phyloP scores from a whole-genome alignment of 1,139 yeast genomes.

The Pichia sp. region DNA sequence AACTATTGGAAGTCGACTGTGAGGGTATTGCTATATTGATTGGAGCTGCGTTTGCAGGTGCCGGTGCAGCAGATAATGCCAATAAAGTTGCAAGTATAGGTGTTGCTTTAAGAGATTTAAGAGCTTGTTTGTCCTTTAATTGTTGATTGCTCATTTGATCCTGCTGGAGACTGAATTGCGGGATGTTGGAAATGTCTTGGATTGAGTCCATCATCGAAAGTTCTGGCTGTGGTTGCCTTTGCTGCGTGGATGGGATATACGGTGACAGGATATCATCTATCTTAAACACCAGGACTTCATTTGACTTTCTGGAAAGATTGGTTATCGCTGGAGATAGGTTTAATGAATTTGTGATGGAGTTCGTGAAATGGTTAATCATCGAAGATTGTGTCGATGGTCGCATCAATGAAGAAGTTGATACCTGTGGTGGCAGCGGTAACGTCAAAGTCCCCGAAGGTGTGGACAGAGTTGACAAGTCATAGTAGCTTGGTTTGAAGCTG shows the following conservation, averaged over 20 bases:
- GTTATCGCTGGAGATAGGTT: neutral
- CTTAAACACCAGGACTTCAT: conserved; percentile 6
- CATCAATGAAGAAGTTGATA: neutral
- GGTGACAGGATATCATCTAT: conserved; percentile 13
- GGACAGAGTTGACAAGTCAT: too few species aligned
- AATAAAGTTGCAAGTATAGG: conserved; percentile 3
- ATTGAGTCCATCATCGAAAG: neutral
- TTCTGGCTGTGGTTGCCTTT: neutral
- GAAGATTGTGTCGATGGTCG: conserved; percentile 73
- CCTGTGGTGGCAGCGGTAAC: neutral
- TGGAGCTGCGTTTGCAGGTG: conserved; percentile 1
- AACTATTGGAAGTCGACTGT: neutral
- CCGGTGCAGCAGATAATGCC: conserved; percentile 1
- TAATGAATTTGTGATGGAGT: neutral
- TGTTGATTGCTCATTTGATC: neutral
- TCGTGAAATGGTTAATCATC: neutral
- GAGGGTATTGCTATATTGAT: neutral
- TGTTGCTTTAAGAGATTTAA: neutral
- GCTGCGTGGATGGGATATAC: neutral
- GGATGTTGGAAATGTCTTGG: neutral
- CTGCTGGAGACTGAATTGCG: neutral
- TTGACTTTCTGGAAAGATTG: conserved; percentile 3
- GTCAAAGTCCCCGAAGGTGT: too few species aligned
- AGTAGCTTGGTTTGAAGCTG: too few species aligned
- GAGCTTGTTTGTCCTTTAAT: neutral